These are phyloP conservation scores for Mrakia hoshinonis DNA, from an alignment of 768 basidiomycete species.

Conservation along the genomic window DNA sequence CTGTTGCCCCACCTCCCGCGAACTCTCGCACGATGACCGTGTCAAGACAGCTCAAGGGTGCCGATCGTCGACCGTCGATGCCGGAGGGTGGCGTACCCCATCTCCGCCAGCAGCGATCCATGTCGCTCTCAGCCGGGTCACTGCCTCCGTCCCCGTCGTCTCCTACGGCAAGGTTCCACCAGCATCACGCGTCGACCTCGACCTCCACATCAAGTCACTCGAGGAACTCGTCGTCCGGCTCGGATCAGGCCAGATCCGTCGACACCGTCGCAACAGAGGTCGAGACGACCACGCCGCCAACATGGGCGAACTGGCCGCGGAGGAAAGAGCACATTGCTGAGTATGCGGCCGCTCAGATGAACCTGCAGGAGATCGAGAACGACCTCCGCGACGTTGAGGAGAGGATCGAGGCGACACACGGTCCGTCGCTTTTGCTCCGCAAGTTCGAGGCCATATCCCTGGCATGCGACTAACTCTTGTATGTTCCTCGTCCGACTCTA, in stretches of 20 bases:
- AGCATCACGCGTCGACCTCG: not conserved
- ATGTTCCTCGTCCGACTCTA: not conserved
- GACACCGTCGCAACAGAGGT: not conserved
- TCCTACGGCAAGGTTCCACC: not conserved
- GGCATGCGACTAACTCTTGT: not conserved
- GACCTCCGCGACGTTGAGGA: slow-evolving; percentile 1
- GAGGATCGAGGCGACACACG: not conserved
- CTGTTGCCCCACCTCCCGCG: not conserved
- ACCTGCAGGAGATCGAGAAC: slow-evolving; percentile 8
- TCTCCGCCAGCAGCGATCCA: not conserved
- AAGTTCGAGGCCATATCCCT: not conserved
- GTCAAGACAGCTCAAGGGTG: not conserved
- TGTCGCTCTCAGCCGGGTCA: not conserved
- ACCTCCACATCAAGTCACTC: not conserved
- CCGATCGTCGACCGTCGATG: not conserved
- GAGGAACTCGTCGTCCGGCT: not conserved
- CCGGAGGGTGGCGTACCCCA: not conserved
- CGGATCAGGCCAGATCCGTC: too few relatives aligned
- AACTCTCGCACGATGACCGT: not conserved
- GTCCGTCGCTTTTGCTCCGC: not conserved
- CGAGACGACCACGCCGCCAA: not conserved
- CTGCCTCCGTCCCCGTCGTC: slow-evolving; percentile 1
- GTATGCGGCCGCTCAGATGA: not conserved
- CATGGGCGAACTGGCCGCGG: not conserved
- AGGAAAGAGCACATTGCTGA: slow-evolving; percentile 18